Evolutionary conservation across 345 rosid genomes (phyloP).

Genomic region (Orychophragmus violaceus): DNA sequence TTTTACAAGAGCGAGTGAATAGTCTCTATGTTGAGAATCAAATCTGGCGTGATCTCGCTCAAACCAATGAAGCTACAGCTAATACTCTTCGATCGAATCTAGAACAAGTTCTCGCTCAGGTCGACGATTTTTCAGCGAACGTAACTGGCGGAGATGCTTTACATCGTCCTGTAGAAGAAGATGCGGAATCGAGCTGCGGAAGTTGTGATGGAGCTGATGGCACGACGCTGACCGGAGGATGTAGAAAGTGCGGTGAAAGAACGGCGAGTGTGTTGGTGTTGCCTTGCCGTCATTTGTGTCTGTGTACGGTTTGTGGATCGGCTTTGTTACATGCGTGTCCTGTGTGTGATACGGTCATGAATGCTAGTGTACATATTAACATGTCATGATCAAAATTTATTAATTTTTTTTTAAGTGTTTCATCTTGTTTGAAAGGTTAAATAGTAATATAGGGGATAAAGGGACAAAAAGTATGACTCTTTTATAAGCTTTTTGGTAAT

Average conservation of each 20-base stretch:
- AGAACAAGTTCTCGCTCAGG: constrained; percentile 57
- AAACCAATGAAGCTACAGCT: constrained; percentile 63
- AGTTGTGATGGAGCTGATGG: constrained; percentile 33
- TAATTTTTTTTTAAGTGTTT: background rate
- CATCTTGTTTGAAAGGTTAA: constrained; percentile 27
- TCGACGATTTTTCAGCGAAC: constrained; percentile 42
- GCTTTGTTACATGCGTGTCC: constrained; percentile 40
- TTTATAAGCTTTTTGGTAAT: background rate
- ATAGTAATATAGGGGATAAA: constrained; percentile 39
- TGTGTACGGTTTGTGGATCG: constrained; percentile 68
- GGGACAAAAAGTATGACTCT: background rate
- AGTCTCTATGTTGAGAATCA: constrained; percentile 56
- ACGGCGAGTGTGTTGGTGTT: constrained; percentile 67
- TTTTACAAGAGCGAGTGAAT: constrained; percentile 65
- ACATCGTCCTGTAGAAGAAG: constrained; percentile 33
- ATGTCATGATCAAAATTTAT: constrained; percentile 29
- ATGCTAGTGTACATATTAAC: constrained; percentile 67
- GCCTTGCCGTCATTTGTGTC: constrained; percentile 85
- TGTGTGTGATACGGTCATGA: constrained; percentile 44
- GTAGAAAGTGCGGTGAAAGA: constrained; percentile 55
- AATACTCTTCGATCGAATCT: constrained; percentile 54
- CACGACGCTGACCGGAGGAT: constrained; percentile 20
- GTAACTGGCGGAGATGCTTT: constrained; percentile 30
- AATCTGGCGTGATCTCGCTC: constrained; percentile 67
- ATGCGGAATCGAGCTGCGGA: constrained; percentile 63